Evolutionary conservation across 2,329 filamentous ascomycete species (phyloP), one percentile per base, ranked within the genome.

Genomic region (Ceratocystis smalleyi): DNA sequence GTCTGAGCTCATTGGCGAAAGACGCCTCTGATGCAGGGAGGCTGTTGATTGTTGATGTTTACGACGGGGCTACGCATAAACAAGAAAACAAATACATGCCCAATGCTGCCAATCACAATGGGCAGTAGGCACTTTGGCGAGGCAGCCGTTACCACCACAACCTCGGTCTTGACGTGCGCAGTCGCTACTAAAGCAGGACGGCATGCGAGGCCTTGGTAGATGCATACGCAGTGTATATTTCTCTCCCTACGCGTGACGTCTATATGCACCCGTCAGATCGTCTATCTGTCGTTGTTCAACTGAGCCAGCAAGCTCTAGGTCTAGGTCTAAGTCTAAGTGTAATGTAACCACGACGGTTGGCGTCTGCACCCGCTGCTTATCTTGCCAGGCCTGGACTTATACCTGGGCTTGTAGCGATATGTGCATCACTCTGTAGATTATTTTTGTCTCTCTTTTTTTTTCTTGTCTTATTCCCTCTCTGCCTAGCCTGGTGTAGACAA

Each of bases 341-440:
- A 43, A 61, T 61, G 59, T 61, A 61, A 61, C 59, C 17, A 43
- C 57, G n/a, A 59, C 57, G 59, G 59, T 61, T 61, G 59, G 59
- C 59, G 35, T 43, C 40, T 45, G 35, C 40, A 61, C 19, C 49
- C 49, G 49, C 49, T 12, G 22, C 49, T 54, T 54, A 54, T 54
- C 49, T 54, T 54, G 49, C 49, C 27, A 27, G 49, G 49, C 45
- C 32, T 32, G 32, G 32, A 32, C 32, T 32, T 32, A 27, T 27
- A 27, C 27, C 27, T 27, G 27, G 27, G 27, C 27, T 27, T 27
- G 27, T 27, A 27, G 27, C 4, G 27, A 32, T 32, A 32, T 32
- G 32, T 32, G 32, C 32, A 32, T 32, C 2, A 32, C 32, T 32
- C 8, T 32, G 7, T 8, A 6, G 32, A 32, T 32, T 32, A 32